A percentile compares a stretch with the other conserved stretches of the same genome.
These are phyloP conservation scores for Scleromitrula shiraiana DNA, from an alignment of 2,329 filamentous ascomycete genomes.

Conservation along the genomic window DNA sequence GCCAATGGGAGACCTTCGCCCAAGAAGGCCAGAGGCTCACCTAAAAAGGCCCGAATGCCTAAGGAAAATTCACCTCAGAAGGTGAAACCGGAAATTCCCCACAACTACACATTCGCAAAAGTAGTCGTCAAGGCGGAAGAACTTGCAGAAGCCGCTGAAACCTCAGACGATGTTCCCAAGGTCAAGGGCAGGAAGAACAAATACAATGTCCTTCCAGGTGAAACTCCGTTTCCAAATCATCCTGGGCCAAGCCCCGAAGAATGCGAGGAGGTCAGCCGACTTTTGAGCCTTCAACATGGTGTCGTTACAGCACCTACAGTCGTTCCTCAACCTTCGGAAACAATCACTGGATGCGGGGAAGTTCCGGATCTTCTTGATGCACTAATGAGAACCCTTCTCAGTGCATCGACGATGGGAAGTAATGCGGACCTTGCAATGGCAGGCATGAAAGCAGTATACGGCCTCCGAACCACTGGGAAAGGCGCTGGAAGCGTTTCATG, in stretches of 20 bases:
- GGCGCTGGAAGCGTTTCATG: slow-evolving; percentile 69
- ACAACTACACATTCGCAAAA: not conserved
- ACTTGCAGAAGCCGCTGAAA: not conserved
- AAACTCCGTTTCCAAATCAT: slow-evolving; percentile 62
- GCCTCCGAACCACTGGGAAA: slow-evolving; percentile 51
- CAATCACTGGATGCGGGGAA: slow-evolving; percentile 59
- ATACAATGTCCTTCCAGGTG: slow-evolving; percentile 47
- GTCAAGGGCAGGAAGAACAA: slow-evolving; percentile 33
- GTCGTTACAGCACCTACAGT: slow-evolving; percentile 54
- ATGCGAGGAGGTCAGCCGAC: slow-evolving; percentile 58
- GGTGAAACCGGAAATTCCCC: slow-evolving; percentile 11
- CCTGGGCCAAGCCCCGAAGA: slow-evolving; percentile 56
- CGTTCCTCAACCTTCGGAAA: slow-evolving; percentile 61
- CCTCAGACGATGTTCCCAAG: slow-evolving; percentile 7
- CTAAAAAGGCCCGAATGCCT: too few species aligned
- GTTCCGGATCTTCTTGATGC: slow-evolving; percentile 48
- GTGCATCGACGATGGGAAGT: slow-evolving; percentile 41
- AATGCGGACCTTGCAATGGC: slow-evolving; percentile 57
- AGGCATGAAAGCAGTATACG: slow-evolving; percentile 56
- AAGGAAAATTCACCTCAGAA: slow-evolving; percentile 4
- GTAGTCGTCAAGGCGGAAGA: slow-evolving; percentile 7
- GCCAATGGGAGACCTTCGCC: too few species aligned
- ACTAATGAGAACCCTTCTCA: slow-evolving; percentile 44
- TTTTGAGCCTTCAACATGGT: slow-evolving; percentile 61
- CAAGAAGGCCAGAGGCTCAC: too few species aligned